Base-by-base conservation (phyloP, 2,329 filamentous ascomycete genomes). In the Fusarium sp. region DNA sequence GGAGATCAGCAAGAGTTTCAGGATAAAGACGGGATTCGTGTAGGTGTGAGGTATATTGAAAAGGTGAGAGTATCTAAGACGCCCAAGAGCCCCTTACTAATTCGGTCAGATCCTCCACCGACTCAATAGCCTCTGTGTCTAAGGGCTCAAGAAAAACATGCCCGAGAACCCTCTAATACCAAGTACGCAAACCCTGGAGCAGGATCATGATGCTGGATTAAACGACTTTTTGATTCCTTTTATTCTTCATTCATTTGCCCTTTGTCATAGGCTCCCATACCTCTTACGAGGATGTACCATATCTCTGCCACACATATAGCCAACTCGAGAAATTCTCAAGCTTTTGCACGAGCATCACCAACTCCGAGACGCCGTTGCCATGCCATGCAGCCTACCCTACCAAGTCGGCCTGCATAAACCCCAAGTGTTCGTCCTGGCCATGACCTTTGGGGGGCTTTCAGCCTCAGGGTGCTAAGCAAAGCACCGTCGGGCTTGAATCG, bases 331-430 rank as follows among this genome's bases (percentile, higher is more conserved):
- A 78, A 79, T 73, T 76, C 75, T 71, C 74, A 75, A 70, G 76
- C 74, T 74, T 75, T 77, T 78, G 75, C 75, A 79, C 78, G 74
- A 78, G 77, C 74, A 79, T 78, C 77, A 81, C 80, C 80, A 84
- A 84, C 82, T 82, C 82, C 82, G 78, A 82, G 81, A 83, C 82
- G 82, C 82, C 82, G 78, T 80, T 82, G 79, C 80, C 80, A 83
- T 83, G 82, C 80, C 79, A 56, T 56, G 51, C 55, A 83, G 83
- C 81, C 80, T 79, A 79, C 78, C 78, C 79, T 76, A 77, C 76
- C 77, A 74, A 69, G 72, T 78, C 68, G 80, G 79, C 78, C 72
- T 78, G 77, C 80, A 78, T 78, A 78, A 51, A 75, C 75, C 79
- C 73, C 67, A 75, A 65, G 63, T 71, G 70, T 75, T 69, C 71